Conservation (phyloP, 148 eudicot species). For the Pouteria glomerata region DNA sequence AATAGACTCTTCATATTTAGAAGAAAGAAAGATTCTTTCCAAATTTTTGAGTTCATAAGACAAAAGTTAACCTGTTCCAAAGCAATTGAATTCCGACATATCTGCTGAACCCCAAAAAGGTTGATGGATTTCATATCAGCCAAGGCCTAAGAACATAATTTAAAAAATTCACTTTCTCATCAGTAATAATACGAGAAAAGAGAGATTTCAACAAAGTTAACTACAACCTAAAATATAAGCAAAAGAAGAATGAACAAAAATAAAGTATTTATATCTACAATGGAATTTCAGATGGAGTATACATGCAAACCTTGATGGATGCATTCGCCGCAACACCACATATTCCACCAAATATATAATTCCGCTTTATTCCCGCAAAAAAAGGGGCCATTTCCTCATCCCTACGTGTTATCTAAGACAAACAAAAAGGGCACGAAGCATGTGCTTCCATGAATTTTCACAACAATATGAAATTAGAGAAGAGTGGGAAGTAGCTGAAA, state of each 20-base stretch:
- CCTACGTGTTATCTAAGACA: slow-evolving; percentile 76
- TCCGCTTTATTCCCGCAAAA: slow-evolving; percentile 69
- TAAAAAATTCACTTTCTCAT: not conserved
- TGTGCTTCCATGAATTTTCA: not conserved
- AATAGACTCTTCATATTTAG: not conserved
- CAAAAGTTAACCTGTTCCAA: slow-evolving; percentile 70
- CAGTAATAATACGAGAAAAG: not conserved
- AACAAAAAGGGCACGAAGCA: slow-evolving; percentile 11
- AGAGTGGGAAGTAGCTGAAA: not conserved
- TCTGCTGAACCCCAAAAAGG: slow-evolving; percentile 98
- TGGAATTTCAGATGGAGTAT: slow-evolving; percentile 12
- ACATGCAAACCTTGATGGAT: slow-evolving; percentile 66
- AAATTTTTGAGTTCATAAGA: not conserved
- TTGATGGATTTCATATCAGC: slow-evolving; percentile 84
- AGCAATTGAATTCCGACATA: slow-evolving; percentile 95
- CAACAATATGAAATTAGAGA: not conserved
- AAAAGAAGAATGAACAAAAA: not conserved
- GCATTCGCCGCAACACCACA: slow-evolving; percentile 81
- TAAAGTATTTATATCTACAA: not conserved
- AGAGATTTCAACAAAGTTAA: slow-evolving; percentile 3
- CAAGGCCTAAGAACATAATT: slow-evolving; percentile 60
- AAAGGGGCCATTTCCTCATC: slow-evolving; percentile 96
- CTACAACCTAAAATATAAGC: slow-evolving; percentile 10
- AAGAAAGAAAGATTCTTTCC: not conserved
- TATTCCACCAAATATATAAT: slow-evolving; percentile 91